A percentile compares a stretch with the other conserved stretches of the same genome.
These are phyloP conservation scores for Cyphellophora europaea DNA, from an alignment of 2,329 filamentous ascomycete genomes.

Conservation along the genomic window DNA sequence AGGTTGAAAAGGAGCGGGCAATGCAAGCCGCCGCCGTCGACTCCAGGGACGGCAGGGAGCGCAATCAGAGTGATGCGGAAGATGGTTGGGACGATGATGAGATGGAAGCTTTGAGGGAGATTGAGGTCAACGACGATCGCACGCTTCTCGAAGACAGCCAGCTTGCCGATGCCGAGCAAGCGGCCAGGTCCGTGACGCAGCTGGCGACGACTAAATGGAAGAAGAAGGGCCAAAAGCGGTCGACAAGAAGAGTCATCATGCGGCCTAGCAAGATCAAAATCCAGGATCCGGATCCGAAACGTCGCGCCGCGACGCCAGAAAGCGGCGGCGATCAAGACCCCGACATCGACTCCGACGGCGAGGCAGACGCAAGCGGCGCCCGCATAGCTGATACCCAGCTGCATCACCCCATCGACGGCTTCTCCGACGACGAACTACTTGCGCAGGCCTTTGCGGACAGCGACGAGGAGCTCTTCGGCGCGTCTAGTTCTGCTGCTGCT, in stretches of 20 bases:
- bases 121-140: slow-evolving; percentile 27
- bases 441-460: not conserved
- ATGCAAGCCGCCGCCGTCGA: slow-evolving; percentile 25
- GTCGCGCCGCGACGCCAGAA: slow-evolving; percentile 10
- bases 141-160: slow-evolving; percentile 30
- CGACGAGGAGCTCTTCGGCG: not conserved
- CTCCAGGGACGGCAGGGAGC: too few species aligned
- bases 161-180: slow-evolving; percentile 7
- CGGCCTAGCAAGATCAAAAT: slow-evolving; percentile 25
- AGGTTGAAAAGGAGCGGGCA: slow-evolving; percentile 28
- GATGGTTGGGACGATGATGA: slow-evolving; percentile 33
- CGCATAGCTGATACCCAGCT: slow-evolving; percentile 4
- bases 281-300: slow-evolving; percentile 21
- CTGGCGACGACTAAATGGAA: slow-evolving; percentile 23
- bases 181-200: slow-evolving; percentile 3
- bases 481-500: not conserved
- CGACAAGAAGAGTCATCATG: slow-evolving; percentile 35
- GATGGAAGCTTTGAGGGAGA: slow-evolving; percentile 32
- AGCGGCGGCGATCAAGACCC: slow-evolving; percentile 16
- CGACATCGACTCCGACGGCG: not conserved
- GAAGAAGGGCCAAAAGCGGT: slow-evolving; percentile 41
- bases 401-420: slow-evolving; percentile 5
- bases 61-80: slow-evolving; percentile 26
- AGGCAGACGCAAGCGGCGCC: too few species aligned
- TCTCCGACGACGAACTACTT: not conserved